A percentile compares a stretch with the other conserved stretches of the same genome.
phyloP scores from a whole-genome alignment of 192 early-diverging fungal species.

The Entomortierella beljakovae region DNA sequence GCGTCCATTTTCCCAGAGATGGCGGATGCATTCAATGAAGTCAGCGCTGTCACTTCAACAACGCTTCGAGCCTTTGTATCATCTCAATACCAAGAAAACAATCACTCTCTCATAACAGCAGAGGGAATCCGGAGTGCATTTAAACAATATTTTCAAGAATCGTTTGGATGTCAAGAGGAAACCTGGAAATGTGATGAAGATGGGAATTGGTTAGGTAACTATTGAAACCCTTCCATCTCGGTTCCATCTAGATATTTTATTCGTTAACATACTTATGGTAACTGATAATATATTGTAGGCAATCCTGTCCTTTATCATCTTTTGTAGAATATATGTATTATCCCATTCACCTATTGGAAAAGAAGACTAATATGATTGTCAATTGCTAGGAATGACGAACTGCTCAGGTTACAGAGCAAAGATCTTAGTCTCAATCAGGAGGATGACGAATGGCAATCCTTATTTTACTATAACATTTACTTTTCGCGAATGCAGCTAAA shows the following conservation, averaged over 20 bases:
- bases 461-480: slow-evolving; percentile 10
- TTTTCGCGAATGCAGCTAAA: slow-evolving; percentile 16
- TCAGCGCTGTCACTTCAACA: neutral
- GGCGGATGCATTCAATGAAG: neutral
- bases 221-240: too few species aligned
- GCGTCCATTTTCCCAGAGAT: neutral
- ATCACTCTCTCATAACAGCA: neutral
- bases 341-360: neutral
- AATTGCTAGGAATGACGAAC: slow-evolving; percentile 20
- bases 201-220: too few species aligned
- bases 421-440: neutral
- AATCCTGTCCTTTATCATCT: neutral
- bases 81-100: slow-evolving; percentile 6
- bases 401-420: slow-evolving; percentile 7
- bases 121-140: neutral
- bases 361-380: too few species aligned
- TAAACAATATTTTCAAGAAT: neutral
- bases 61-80: slow-evolving; percentile 15
- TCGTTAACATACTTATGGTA: too few species aligned
- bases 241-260: neutral
- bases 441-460: neutral
- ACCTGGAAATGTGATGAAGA: too few species aligned
- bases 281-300: neutral
- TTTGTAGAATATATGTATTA: neutral
- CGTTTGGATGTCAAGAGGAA: too few species aligned